Conservation (phyloP, 495 filamentous ascomycete genomes). For the Friedmanniomyces simplex region DNA sequence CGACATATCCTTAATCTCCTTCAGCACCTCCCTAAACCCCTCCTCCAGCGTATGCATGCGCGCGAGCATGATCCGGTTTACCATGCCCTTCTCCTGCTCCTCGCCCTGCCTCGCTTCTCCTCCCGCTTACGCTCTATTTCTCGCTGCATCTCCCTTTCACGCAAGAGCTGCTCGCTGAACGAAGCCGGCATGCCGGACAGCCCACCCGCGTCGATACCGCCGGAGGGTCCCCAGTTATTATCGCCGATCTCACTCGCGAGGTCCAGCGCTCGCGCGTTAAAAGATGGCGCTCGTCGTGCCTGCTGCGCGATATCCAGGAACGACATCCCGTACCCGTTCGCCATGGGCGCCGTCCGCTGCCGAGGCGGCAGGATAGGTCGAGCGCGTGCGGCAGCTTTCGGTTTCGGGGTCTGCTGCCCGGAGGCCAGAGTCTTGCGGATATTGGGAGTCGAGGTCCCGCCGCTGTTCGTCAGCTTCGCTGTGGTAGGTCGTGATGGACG, state of each 20-base stretch:
- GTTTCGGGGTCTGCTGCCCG: slow-evolving; percentile 38
- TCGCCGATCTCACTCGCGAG: slow-evolving; percentile 64
- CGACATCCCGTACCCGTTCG: neutral
- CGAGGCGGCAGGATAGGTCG: slow-evolving; percentile 46
- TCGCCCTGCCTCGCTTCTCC: slow-evolving; percentile 30
- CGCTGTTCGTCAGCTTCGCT: slow-evolving; percentile 41
- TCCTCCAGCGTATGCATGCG: slow-evolving; percentile 87
- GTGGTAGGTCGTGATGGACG: slow-evolving; percentile 29
- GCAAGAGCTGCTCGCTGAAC: slow-evolving; percentile 30
- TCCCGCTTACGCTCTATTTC: slow-evolving; percentile 8
- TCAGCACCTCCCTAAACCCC: slow-evolving; percentile 70
- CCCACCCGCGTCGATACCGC: slow-evolving; percentile 69
- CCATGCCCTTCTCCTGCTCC: slow-evolving; percentile 53
- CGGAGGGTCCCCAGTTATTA: slow-evolving; percentile 36
- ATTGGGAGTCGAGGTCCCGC: slow-evolving; percentile 34
- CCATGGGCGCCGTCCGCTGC: slow-evolving; percentile 19
- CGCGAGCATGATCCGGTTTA: slow-evolving; percentile 76
- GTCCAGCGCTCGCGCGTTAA: slow-evolving; percentile 46
- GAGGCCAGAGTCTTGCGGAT: neutral
- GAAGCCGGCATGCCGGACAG: slow-evolving; percentile 38
- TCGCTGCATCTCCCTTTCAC: slow-evolving; percentile 16
- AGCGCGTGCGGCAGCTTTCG: slow-evolving; percentile 29
- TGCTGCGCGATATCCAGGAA: slow-evolving; percentile 24
- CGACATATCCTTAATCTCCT: slow-evolving; percentile 58
- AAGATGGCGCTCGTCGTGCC: slow-evolving; percentile 33